Evolutionary conservation across 805 yeast species (phyloP), one percentile per base, ranked within the genome.

Genomic region (Hanseniaspora occidentalis): DNA sequence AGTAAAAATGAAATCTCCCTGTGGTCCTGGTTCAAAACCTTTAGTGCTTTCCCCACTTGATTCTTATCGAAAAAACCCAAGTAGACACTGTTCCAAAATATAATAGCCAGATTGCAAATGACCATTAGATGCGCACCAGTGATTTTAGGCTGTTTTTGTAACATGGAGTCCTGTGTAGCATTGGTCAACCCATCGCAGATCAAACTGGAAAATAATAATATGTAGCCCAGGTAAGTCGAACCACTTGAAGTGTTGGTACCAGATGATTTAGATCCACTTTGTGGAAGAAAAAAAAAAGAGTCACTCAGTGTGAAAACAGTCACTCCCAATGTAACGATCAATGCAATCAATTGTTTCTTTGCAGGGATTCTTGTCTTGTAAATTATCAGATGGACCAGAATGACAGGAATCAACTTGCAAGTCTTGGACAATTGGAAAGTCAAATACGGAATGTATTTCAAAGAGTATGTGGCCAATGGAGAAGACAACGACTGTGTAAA

Each of bases 401-500:
- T 77, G n/a, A 89, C 95, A 0, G 99, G 99, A 18, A 92, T 75
- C 58, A 92, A 69, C 53, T 92, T 92, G 57, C 97, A 89, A 41
- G 95, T 80, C 56, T 92, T 92, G 16, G 96, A 94, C 45, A 92
- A 69, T 46, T 89, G 70, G 50, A 75, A 80, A 0, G 94, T 81
- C 52, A 92, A 64, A 54, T 83, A 92, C 54, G 84, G 95, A 24
- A 92, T 89, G 56, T 89, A 84, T 38, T 72, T 68, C 44, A 89
- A 62, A 16, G 95, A 75, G 33, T 77, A 71, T 45, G 84, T 77
- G 1, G 94, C 92, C 35, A 92, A 61, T 4, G 96, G 96, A 2
- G 88, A 72, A 1, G 95, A 76, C 20, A 88, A 51, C 18, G 94
- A 76, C 50, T 88, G 89, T 7, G 95, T 75, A 2, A 77, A 44